phyloP scores from a whole-genome alignment of 495 filamentous ascomycete genomes.

The Echria macrotheca region DNA sequence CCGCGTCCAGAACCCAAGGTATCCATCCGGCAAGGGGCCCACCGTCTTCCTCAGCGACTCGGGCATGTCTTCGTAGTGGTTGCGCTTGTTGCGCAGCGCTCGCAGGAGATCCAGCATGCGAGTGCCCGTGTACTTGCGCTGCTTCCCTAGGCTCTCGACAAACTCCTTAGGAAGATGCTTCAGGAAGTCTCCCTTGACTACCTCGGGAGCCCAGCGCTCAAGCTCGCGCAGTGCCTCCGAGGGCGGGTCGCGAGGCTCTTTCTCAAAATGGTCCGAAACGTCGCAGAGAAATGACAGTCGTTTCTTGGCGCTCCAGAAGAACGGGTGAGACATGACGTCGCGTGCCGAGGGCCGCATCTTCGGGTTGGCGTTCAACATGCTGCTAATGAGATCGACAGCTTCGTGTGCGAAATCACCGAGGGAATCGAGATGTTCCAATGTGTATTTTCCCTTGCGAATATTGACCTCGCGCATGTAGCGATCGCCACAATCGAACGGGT shows the following conservation, averaged over 20 bases:
- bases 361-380: constrained; percentile 74
- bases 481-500: constrained; percentile 91
- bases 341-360: constrained; percentile 64
- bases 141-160: constrained; percentile 82
- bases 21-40: constrained; percentile 75
- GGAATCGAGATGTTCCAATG: constrained; percentile 62
- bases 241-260: constrained; percentile 75
- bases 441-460: constrained; percentile 80
- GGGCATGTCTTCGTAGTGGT: constrained; percentile 89
- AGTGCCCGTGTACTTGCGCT: constrained; percentile 86
- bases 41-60: constrained; percentile 73
- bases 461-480: constrained; percentile 94
- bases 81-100: constrained; percentile 90
- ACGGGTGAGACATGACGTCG: constrained; percentile 82
- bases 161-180: constrained; percentile 70
- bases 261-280: constrained; percentile 91
- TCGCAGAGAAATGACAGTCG: constrained; percentile 87
- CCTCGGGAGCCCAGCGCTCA: constrained; percentile 31
- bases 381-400: constrained; percentile 75
- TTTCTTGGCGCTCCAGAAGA: constrained; percentile 90
- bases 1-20: constrained; percentile 77
- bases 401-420: constrained; percentile 80
- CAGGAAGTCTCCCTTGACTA: constrained; percentile 63
- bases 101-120: constrained; percentile 81
- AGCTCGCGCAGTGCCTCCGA: constrained; percentile 62